Conservation (phyloP, 2,329 filamentous ascomycete species). For the Trichophyton rubrum region DNA sequence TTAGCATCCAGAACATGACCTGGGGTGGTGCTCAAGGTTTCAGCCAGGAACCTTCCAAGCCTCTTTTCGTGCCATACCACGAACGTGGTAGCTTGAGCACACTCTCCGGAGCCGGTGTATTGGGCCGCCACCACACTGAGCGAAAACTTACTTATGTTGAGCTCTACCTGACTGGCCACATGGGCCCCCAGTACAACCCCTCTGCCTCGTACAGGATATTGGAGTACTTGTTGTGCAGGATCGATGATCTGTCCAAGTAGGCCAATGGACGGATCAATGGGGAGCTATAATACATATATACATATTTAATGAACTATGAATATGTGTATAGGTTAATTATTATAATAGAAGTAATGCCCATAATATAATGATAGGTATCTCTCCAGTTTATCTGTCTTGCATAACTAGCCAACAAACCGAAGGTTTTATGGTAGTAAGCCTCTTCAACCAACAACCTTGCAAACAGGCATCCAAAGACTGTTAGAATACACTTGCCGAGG, state of each 20-base stretch:
- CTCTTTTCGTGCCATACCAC: constrained; percentile 59
- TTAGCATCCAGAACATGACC: constrained; percentile 70
- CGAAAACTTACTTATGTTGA: constrained; percentile 60
- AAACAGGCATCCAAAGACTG: too few relatives aligned
- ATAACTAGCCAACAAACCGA: neutral
- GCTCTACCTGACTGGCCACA: constrained; percentile 52
- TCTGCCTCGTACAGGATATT: constrained; percentile 49
- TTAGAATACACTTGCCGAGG: neutral
- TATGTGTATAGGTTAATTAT: neutral
- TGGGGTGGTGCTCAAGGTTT: constrained; percentile 63
- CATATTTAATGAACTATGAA: neutral
- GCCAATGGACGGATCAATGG: too few relatives aligned
- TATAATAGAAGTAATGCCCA: neutral
- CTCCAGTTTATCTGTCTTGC: neutral
- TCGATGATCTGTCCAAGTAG: constrained; percentile 23
- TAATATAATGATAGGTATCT: neutral
- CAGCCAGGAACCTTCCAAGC: constrained; percentile 44
- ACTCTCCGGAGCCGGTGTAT: constrained; percentile 50
- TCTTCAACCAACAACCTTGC: neutral
- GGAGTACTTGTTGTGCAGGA: constrained; percentile 59
- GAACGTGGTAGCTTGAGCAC: constrained; percentile 32
- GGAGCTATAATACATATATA: neutral
- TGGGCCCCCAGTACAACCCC: constrained; percentile 33
- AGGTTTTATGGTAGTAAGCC: neutral
- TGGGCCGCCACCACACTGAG: constrained; percentile 61